Evolutionary conservation across 148 eudicot genomes (phyloP).

Genomic region (Cornus florida): DNA sequence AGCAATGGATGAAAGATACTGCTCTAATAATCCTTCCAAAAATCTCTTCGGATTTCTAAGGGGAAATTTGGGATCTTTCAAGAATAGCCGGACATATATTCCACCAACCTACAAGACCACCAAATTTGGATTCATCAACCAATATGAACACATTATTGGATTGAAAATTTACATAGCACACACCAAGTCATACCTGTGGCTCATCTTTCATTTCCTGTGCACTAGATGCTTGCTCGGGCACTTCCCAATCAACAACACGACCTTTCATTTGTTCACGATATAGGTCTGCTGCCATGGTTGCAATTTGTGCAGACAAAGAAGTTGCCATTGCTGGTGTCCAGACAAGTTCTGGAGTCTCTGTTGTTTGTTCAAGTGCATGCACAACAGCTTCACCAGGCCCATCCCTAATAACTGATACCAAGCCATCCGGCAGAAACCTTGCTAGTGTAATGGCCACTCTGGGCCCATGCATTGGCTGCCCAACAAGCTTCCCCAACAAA

Average conservation of each 20-base stretch:
- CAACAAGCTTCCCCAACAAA: slow-evolving; percentile 88
- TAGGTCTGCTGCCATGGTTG: slow-evolving; percentile 93
- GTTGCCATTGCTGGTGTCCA: slow-evolving; percentile 99
- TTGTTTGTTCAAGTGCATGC: slow-evolving; percentile 82
- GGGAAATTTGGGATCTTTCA: slow-evolving; percentile 97
- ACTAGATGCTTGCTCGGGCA: slow-evolving; percentile 86
- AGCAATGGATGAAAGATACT: slow-evolving; percentile 94
- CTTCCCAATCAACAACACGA: slow-evolving; percentile 94
- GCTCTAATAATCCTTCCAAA: slow-evolving; percentile 91
- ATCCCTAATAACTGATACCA: slow-evolving; percentile 84
- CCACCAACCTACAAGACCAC: slow-evolving; percentile 78
- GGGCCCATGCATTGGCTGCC: slow-evolving; percentile 99
- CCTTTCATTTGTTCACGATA: slow-evolving; percentile 95
- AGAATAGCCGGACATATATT: slow-evolving; percentile 88
- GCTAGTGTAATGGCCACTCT: slow-evolving; percentile 95
- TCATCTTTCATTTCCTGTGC: slow-evolving; percentile 99
- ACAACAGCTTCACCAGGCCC: slow-evolving; percentile 99
- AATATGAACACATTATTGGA: slow-evolving; percentile 7
- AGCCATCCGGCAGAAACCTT: slow-evolving; percentile 93
- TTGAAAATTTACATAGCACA: background rate
- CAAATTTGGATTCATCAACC: slow-evolving; percentile 15
- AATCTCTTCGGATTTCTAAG: slow-evolving; percentile 96
- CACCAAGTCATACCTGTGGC: slow-evolving; percentile 73
- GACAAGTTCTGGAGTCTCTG: slow-evolving; percentile 99
- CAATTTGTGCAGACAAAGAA: slow-evolving; percentile 90